phyloP scores from a whole-genome alignment of 345 rosid species.

The Salix udensis region DNA sequence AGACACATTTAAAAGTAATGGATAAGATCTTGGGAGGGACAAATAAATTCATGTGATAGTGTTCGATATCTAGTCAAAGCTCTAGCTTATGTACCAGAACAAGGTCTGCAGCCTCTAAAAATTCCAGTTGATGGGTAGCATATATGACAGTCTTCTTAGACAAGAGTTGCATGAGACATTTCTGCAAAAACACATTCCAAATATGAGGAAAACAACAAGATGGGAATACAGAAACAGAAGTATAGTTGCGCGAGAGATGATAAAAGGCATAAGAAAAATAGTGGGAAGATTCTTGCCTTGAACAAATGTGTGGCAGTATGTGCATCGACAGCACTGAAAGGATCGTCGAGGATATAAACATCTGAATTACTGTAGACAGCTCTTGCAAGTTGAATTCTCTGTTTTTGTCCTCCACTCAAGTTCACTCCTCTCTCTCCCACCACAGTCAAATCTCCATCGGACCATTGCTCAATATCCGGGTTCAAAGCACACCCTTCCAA shows the following conservation, averaged over 20 bases:
- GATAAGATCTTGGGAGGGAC: not conserved
- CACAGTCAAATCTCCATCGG: conserved; percentile 50
- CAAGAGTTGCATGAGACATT: conserved; percentile 46
- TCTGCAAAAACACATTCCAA: conserved; percentile 28
- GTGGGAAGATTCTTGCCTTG: not conserved
- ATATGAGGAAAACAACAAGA: not conserved
- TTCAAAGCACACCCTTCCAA: conserved; percentile 53
- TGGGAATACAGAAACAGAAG: not conserved
- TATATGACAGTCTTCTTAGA: conserved; percentile 51
- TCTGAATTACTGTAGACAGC: conserved; percentile 65
- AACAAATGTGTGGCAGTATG: conserved; percentile 22
- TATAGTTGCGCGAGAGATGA: not conserved
- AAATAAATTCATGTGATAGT: not conserved
- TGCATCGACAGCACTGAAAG: conserved; percentile 76
- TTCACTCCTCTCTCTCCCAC: conserved; percentile 86
- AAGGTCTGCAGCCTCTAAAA: conserved; percentile 50
- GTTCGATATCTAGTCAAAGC: not conserved
- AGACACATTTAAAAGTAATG: not conserved
- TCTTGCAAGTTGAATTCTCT: conserved; percentile 72
- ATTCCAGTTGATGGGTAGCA: conserved; percentile 61
- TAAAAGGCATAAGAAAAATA: not conserved
- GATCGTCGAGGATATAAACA: conserved; percentile 70
- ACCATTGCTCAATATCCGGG: conserved; percentile 41
- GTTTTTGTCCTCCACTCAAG: conserved; percentile 90
- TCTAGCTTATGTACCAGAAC: conserved; percentile 5